Conservation (phyloP, 2,329 filamentous ascomycete species). For the Chlorencoelia australis region DNA sequence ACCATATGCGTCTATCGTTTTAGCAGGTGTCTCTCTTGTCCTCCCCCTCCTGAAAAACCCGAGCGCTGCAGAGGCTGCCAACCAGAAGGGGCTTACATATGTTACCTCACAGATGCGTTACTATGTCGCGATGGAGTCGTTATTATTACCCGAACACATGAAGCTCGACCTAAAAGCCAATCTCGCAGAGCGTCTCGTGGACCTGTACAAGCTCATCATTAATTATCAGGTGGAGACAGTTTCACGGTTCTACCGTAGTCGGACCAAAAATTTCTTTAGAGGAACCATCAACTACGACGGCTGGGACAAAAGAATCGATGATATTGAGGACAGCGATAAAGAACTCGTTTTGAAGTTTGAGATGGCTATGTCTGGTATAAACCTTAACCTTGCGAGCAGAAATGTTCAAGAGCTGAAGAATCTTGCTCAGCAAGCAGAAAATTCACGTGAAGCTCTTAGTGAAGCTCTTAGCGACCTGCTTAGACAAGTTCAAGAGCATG, state of each 20-base stretch:
- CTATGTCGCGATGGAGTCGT: slow-evolving; percentile 25
- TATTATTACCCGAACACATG: slow-evolving; percentile 13
- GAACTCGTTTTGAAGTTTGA: background rate
- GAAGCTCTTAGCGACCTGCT: background rate
- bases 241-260: slow-evolving; percentile 23
- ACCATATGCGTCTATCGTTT: slow-evolving; percentile 26
- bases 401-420: background rate
- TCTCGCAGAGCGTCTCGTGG: slow-evolving; percentile 13
- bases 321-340: background rate
- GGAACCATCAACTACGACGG: background rate
- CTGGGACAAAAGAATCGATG: background rate
- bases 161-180: slow-evolving; percentile 10
- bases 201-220: slow-evolving; percentile 28
- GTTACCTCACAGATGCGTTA: slow-evolving; percentile 27
- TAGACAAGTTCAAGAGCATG: background rate
- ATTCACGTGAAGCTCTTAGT: background rate
- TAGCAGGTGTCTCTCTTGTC: slow-evolving; percentile 30
- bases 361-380: background rate
- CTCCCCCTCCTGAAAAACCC: slow-evolving; percentile 29
- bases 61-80: slow-evolving; percentile 22
- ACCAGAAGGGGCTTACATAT: slow-evolving; percentile 27
- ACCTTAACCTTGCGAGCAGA: too few relatives aligned
- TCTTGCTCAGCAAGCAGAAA: background rate
- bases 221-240: slow-evolving; percentile 29
- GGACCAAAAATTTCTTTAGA: background rate